Evolutionary conservation across 192 early-diverging fungal species (phyloP).

Genomic region (Backusella australiensis): DNA sequence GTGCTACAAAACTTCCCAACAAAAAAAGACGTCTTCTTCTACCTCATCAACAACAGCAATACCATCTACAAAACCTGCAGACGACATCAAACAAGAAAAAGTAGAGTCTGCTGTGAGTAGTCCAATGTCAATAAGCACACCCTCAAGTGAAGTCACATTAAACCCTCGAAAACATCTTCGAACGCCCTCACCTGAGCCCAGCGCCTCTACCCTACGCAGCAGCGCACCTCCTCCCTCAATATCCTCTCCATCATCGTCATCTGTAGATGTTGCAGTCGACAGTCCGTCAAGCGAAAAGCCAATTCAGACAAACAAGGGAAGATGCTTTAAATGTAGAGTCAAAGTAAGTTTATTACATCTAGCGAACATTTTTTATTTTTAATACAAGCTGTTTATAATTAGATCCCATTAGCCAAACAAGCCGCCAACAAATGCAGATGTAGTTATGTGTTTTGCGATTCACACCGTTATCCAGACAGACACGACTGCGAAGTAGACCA

Average conservation of each 20-base stretch:
- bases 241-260: slow-evolving; percentile 23
- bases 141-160: neutral
- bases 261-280: slow-evolving; percentile 33
- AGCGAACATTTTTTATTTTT: neutral
- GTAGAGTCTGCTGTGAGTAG: neutral
- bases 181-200: slow-evolving; percentile 10
- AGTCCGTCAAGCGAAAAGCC: slow-evolving; percentile 40
- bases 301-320: slow-evolving; percentile 65
- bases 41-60: neutral
- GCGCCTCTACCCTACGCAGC: neutral
- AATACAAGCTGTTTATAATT: slow-evolving; percentile 11
- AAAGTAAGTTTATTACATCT: slow-evolving; percentile 41
- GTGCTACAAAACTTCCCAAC: slow-evolving; percentile 56
- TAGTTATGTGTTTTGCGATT: slow-evolving; percentile 76
- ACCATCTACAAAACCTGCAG: neutral
- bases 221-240: slow-evolving; percentile 21
- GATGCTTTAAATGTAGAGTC: slow-evolving; percentile 65
- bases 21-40: slow-evolving; percentile 18
- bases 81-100: neutral
- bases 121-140: neutral
- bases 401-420: slow-evolving; percentile 75
- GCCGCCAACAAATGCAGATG: slow-evolving; percentile 78
- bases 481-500: slow-evolving; percentile 81
- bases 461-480: slow-evolving; percentile 67
- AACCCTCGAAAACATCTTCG: slow-evolving; percentile 14